Conservation (phyloP, 2,329 filamentous ascomycete genomes). For the Paracoccidioides brasiliensis region DNA sequence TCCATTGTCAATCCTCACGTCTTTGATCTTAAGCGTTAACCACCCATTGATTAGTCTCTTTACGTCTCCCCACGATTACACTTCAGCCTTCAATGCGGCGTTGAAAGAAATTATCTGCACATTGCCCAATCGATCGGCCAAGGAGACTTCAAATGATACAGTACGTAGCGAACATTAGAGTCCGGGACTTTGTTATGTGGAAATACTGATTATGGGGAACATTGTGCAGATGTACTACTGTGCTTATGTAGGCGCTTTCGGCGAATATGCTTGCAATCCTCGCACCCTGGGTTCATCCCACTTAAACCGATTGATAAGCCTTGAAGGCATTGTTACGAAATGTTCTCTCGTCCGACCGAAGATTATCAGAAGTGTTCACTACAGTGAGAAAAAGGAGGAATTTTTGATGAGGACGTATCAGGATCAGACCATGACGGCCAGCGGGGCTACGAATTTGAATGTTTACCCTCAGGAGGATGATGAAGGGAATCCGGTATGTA, state of each 20-base stretch:
- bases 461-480: constrained; percentile 93
- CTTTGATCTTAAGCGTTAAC: not conserved
- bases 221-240: constrained; percentile 64
- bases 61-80: constrained; percentile 75
- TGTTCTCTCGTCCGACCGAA: constrained; percentile 93
- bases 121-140: constrained; percentile 59
- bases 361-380: constrained; percentile 96
- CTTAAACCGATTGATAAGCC: constrained; percentile 90
- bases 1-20: not conserved
- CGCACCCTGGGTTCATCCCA: constrained; percentile 79
- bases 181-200: not conserved
- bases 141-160: constrained; percentile 64
- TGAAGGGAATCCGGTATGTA: constrained; percentile 62
- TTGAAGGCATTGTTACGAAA: constrained; percentile 95
- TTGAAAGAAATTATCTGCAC: constrained; percentile 79
- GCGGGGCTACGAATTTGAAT: constrained; percentile 73
- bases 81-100: constrained; percentile 76
- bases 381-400: constrained; percentile 71
- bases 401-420: constrained; percentile 85
- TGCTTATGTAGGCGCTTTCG: constrained; percentile 92
- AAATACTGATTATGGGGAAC: not conserved
- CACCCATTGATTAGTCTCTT: constrained; percentile 42
- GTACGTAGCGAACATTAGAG: constrained; percentile 27
- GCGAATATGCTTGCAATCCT: constrained; percentile 87
- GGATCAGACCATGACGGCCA: constrained; percentile 92